Evolutionary conservation across 768 basidiomycete species (phyloP), one percentile per base, ranked within the genome.

Genomic region (Leccinum disarticulatum): DNA sequence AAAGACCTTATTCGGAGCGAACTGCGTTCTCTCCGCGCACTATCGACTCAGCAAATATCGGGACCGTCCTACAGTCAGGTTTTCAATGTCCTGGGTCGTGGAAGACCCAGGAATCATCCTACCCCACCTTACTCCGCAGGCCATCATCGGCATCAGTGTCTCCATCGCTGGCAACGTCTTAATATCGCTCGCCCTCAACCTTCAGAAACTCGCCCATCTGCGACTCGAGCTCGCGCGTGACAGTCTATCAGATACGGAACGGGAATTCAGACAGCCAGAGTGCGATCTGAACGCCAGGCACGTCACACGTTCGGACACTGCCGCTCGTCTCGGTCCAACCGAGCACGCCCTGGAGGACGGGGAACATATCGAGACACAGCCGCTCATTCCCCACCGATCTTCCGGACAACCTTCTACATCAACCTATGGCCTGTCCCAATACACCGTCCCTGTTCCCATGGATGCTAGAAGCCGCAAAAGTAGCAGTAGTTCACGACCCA

Each of bases 161-260:
- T 89, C 94, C 4, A 83, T 96, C 57, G 78, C 81, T 8, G 95
- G 95, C 33, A 96, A 96, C 69, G 75, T 95, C 11, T 82, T 97
- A 61, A 94, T 98, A 62, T 91, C 90, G 10, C 81, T 95, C 25
- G 95, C 93, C 15, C 81, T 98, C 62, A 97, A 97, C 75, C 77
- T 91, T 35, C 95, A 98, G 75, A 98, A 97, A 71, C 82, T 96
- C 17, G 93, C 93, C 2, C 95, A 96, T 76, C 81, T 82, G 64
- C 81, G 88, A 30, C 78, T 90, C 33, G 84, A 85, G 64, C 76
- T 68, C 30, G 71, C 69, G 57, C 64, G 61, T 70, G 70, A 73
- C 66, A 56, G 59, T 54, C 52, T 41, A 38, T 17, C 48, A 8
- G 60, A 60, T 36, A 38, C 27, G 25, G 69, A 66, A 38, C 53